A percentile compares a stretch with the other conserved stretches of the same genome.
Conservation (phyloP, 108 stramenopile species). For the Craspedostauros australis region DNA sequence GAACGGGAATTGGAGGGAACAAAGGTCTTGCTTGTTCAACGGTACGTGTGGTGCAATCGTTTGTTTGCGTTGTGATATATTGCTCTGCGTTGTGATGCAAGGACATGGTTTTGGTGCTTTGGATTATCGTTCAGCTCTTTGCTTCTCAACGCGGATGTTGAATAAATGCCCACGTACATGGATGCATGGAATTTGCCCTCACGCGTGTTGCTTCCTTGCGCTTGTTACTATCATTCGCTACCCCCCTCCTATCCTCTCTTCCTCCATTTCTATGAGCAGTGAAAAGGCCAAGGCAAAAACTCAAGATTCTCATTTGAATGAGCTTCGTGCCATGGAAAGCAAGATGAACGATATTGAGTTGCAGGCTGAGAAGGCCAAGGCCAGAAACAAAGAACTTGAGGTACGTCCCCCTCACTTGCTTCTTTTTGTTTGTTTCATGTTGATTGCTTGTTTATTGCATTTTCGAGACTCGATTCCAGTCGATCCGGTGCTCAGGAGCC, state of each 20-base stretch:
- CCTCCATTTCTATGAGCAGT: constrained; percentile 14
- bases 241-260: neutral
- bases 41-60: constrained; percentile 33
- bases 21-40: constrained; percentile 36
- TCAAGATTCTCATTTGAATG: constrained; percentile 16
- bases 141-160: no score
- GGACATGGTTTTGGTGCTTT: no score
- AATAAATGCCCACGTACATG: no score
- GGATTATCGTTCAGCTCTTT: no score
- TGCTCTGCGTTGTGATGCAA: no score
- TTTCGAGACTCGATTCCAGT: no score
- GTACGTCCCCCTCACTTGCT: no score
- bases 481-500: no score
- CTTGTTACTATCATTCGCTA: neutral
- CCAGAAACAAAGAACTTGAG: constrained; percentile 27
- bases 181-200: no score
- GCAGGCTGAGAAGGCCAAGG: constrained; percentile 20
- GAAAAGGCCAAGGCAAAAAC: constrained; percentile 11
- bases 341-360: constrained; percentile 26
- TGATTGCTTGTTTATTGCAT: no score
- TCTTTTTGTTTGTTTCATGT: no score
- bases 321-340: constrained; percentile 23
- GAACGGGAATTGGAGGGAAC: constrained; percentile 57
- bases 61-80: neutral
- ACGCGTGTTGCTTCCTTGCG: no score